Evolutionary conservation across 1,284 basidiomycete genomes (phyloP).

Genomic region (Pseudozyma hubeiensis): DNA sequence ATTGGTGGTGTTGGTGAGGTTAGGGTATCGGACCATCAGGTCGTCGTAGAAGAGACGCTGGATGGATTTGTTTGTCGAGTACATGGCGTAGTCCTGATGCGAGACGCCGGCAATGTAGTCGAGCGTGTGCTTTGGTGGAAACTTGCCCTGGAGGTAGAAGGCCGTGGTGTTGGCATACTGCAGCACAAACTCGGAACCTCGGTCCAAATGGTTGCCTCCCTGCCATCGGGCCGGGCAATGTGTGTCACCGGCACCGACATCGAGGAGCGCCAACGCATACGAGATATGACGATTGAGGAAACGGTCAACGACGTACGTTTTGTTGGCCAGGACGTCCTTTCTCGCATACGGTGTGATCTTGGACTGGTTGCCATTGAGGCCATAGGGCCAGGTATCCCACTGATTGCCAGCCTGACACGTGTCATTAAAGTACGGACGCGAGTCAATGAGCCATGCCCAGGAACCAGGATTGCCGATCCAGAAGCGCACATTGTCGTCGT

Average conservation of each 20-base stretch:
- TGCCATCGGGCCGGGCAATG: constrained; percentile 57
- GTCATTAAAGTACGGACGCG: constrained; percentile 51
- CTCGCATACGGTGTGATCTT: constrained; percentile 37
- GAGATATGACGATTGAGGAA: constrained; percentile 48
- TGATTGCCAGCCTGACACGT: constrained; percentile 31
- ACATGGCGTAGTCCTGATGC: constrained; percentile 60
- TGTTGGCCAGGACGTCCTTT: constrained; percentile 36
- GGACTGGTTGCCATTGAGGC: constrained; percentile 55
- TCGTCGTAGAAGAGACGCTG: constrained; percentile 48
- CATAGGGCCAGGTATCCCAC: constrained; percentile 64
- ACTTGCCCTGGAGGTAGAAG: constrained; percentile 34
- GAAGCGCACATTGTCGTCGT: constrained; percentile 57
- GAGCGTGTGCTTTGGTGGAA: constrained; percentile 50
- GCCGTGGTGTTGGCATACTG: constrained; percentile 45
- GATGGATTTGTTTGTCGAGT: constrained; percentile 43
- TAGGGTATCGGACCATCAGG: constrained; percentile 34
- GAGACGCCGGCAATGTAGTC: constrained; percentile 48
- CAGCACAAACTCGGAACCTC: constrained; percentile 41
- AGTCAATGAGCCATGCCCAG: constrained; percentile 59
- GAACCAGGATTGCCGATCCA: constrained; percentile 61
- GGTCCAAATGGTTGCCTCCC: constrained; percentile 61
- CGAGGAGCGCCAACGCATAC: constrained; percentile 56
- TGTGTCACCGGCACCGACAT: constrained; percentile 46
- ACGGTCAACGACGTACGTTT: constrained; percentile 48
- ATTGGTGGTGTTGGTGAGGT: constrained; percentile 48